phyloP scores from a whole-genome alignment of 1,284 basidiomycete species.

The Amylostereum chailletii region DNA sequence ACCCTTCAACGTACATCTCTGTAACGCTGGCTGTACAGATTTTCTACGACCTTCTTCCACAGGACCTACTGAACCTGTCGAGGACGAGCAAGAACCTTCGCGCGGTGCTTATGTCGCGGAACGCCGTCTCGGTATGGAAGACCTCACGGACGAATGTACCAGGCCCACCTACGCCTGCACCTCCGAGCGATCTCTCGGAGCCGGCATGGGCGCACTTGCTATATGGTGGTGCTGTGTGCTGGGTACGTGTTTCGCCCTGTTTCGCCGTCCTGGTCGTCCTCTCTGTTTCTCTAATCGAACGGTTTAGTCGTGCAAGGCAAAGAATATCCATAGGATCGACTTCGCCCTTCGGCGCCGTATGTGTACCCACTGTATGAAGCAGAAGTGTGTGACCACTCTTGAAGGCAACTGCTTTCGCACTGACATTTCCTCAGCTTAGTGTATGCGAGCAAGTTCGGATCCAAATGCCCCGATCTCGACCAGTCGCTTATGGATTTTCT shows the following conservation, averaged over 20 bases:
- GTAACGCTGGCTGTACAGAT: slow-evolving; percentile 1
- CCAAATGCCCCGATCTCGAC: slow-evolving; percentile 18
- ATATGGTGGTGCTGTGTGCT: slow-evolving; percentile 20
- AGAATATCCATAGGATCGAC: slow-evolving; percentile 20
- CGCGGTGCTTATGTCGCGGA: slow-evolving; percentile 15
- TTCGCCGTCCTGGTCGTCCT: neutral
- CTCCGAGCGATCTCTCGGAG: slow-evolving; percentile 22
- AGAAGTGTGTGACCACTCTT: slow-evolving; percentile 15
- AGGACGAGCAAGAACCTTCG: slow-evolving; percentile 22
- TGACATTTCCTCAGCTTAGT: slow-evolving; percentile 16
- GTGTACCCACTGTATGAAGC: slow-evolving; percentile 21
- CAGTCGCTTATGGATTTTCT: slow-evolving; percentile 19
- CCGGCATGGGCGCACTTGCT: slow-evolving; percentile 24
- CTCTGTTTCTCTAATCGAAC: neutral
- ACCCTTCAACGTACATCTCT: neutral
- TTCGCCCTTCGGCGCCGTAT: slow-evolving; percentile 23
- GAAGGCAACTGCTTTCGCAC: neutral
- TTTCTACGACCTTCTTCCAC: slow-evolving; percentile 14
- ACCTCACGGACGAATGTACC: slow-evolving; percentile 12
- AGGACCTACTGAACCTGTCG: slow-evolving; percentile 23
- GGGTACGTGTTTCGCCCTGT: slow-evolving; percentile 13
- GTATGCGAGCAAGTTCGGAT: slow-evolving; percentile 15
- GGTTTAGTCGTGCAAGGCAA: slow-evolving; percentile 18
- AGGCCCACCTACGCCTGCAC: slow-evolving; percentile 16
- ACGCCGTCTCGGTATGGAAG: slow-evolving; percentile 21